phyloP scores from a whole-genome alignment of 352 stramenopile species.

The Globisporangium recalcitrans region DNA sequence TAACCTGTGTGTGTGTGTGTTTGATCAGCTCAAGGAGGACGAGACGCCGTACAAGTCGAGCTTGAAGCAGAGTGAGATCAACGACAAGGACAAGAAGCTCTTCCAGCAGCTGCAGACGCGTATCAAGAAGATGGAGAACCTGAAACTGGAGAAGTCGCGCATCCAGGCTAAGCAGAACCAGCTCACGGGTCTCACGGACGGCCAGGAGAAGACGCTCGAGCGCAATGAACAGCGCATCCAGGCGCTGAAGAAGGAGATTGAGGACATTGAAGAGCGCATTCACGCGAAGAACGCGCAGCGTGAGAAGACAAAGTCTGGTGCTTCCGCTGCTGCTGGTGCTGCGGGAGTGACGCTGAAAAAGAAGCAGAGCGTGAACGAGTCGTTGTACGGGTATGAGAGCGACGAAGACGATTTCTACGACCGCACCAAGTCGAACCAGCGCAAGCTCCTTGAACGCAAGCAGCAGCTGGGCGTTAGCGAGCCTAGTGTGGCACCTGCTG shows the following conservation, averaged over 20 bases:
- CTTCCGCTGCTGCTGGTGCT: neutral
- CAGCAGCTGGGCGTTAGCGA: conserved; percentile 17
- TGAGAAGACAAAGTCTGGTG: conserved; percentile 21
- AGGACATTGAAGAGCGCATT: conserved; percentile 48
- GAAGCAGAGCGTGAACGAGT: conserved; percentile 27
- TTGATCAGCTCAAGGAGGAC: conserved; percentile 41
- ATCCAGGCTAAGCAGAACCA: conserved; percentile 76
- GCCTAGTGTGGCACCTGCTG: neutral
- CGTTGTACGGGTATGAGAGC: conserved; percentile 49
- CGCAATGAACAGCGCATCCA: conserved; percentile 65
- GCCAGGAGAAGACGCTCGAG: conserved; percentile 51
- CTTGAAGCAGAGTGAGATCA: conserved; percentile 37
- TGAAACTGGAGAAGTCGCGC: conserved; percentile 53
- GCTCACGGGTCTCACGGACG: conserved; percentile 49
- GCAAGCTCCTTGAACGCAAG: conserved; percentile 35
- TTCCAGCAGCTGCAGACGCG: conserved; percentile 76
- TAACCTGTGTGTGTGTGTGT: neutral
- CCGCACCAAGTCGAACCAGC: conserved; percentile 54
- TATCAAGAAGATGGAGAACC: conserved; percentile 82
- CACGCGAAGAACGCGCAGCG: conserved; percentile 50
- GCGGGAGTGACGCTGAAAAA: neutral
- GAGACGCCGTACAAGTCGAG: conserved; percentile 50
- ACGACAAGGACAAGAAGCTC: conserved; percentile 67
- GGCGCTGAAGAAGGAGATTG: conserved; percentile 57
- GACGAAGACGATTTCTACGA: conserved; percentile 83